These are phyloP conservation scores for Candida saitoana DNA, from an alignment of 805 yeast species.

Conservation along the genomic window DNA sequence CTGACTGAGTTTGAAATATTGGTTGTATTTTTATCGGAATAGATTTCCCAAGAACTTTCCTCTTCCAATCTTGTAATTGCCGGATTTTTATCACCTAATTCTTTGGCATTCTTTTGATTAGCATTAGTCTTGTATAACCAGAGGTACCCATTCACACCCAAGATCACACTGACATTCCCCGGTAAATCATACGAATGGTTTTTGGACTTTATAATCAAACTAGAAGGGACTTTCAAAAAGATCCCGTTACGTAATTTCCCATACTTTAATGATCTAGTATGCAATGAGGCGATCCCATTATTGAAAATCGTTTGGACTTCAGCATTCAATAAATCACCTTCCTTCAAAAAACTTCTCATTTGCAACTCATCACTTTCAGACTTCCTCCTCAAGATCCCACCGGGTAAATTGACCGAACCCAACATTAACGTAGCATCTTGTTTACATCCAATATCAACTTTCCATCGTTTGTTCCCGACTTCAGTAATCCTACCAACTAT, in stretches of 20 bases:
- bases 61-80: conserved; percentile 80
- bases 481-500: conserved; percentile 90
- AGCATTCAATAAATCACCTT: conserved; percentile 92
- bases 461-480: conserved; percentile 93
- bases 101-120: conserved; percentile 12
- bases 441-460: conserved; percentile 92
- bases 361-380: conserved; percentile 93
- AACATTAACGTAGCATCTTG: conserved; percentile 89
- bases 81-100: conserved; percentile 14
- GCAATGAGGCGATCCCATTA: conserved; percentile 91
- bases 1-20: conserved; percentile 57
- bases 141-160: conserved; percentile 92
- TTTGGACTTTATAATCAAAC: conserved; percentile 77
- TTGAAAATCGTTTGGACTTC: conserved; percentile 88
- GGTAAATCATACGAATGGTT: conserved; percentile 87
- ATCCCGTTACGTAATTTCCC: conserved; percentile 93
- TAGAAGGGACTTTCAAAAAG: conserved; percentile 75
- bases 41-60: conserved; percentile 92
- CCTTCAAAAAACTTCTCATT: conserved; percentile 90
- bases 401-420: conserved; percentile 95
- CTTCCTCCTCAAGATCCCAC: conserved; percentile 92
- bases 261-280: conserved; percentile 90
- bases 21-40: conserved; percentile 80
- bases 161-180: conserved; percentile 84
- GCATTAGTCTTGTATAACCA: conserved; percentile 75